Evolutionary conservation across 768 basidiomycete species (phyloP).

Genomic region (Xanthoconium stramineum): DNA sequence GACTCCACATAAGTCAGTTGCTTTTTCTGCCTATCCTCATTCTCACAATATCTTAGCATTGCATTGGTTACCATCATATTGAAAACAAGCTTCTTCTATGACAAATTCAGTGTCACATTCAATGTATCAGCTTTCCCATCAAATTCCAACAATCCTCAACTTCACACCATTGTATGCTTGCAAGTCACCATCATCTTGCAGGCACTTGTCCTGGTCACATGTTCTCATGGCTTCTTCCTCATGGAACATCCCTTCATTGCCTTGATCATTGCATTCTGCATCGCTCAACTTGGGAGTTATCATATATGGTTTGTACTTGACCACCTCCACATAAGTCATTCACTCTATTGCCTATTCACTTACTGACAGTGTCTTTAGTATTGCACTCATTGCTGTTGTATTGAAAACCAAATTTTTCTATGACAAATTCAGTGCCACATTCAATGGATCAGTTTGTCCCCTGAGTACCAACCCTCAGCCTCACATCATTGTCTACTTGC

Average conservation of each 20-base stretch:
- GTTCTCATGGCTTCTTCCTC: conserved; percentile 94
- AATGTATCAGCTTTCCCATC: conserved; percentile 26
- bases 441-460: conserved; percentile 35
- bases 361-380: conserved; percentile 38
- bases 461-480: conserved; percentile 49
- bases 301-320: conserved; percentile 93
- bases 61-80: conserved; percentile 80
- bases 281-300: conserved; percentile 94
- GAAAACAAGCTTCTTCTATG: conserved; percentile 88
- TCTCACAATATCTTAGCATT: conserved; percentile 44
- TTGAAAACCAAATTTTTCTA: conserved; percentile 91
- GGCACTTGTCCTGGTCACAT: conserved; percentile 94
- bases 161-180: conserved; percentile 90
- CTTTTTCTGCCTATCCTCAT: conserved; percentile 4
- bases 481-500: conserved; percentile 90
- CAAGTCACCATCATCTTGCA: conserved; percentile 99
- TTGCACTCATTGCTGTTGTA: conserved; percentile 80
- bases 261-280: conserved; percentile 83
- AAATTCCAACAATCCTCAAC: conserved; percentile 53
- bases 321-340: conserved; percentile 75
- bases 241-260: conserved; percentile 92
- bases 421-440: conserved; percentile 71
- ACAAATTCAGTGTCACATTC: conserved; percentile 75
- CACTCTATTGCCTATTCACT: not conserved
- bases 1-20: conserved; percentile 70